phyloP scores from a whole-genome alignment of 2,329 filamentous ascomycete species.

The Ascochyta rabiei region DNA sequence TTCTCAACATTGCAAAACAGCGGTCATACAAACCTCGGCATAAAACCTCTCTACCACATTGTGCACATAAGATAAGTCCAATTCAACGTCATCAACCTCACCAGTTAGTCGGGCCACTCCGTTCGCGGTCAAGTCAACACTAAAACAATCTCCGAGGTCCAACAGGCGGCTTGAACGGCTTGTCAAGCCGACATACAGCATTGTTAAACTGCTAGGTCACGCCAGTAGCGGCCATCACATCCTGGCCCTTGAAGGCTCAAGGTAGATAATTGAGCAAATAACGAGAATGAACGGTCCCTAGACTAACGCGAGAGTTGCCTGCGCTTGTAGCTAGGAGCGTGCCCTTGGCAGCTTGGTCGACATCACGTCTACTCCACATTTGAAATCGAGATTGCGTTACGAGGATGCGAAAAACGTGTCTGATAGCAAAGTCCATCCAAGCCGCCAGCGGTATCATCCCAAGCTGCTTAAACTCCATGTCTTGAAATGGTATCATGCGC shows the following conservation, averaged over 20 bases:
- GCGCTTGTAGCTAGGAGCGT: slow-evolving; percentile 1
- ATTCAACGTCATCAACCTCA: too few relatives aligned
- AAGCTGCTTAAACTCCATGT: slow-evolving; percentile 8
- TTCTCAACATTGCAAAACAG: too few relatives aligned
- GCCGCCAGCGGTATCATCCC: slow-evolving; percentile 1
- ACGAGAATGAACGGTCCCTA: neutral
- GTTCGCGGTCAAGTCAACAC: neutral
- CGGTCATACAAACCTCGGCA: too few relatives aligned
- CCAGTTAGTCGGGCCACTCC: too few relatives aligned
- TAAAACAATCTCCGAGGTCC: neutral
- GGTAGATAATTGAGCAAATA: neutral
- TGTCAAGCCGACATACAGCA: neutral
- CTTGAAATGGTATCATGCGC: slow-evolving; percentile 5
- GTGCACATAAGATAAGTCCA: neutral
- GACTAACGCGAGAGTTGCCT: neutral
- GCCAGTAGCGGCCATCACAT: neutral
- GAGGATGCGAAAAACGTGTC: neutral
- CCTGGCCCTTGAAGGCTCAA: neutral
- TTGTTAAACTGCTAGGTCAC: neutral
- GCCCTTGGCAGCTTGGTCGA: neutral
- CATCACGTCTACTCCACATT: neutral
- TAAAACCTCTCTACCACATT: too few relatives aligned
- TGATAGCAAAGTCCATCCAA: neutral
- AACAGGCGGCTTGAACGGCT: neutral
- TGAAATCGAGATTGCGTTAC: neutral